These are phyloP conservation scores for Dryas drummondii DNA, from an alignment of 306 rosid species.

Conservation along the genomic window DNA sequence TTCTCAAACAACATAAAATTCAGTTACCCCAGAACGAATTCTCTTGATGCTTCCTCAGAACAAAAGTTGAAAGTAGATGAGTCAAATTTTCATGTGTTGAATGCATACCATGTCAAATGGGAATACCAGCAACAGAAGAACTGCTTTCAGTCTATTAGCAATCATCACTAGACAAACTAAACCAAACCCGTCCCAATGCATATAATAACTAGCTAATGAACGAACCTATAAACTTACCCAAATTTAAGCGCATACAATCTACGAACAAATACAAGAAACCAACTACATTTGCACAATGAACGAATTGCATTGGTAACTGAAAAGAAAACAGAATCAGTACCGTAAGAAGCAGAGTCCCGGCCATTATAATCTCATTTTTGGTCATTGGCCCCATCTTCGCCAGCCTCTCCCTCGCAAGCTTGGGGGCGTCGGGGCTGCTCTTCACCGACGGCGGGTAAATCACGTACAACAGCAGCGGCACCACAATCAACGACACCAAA, in stretches of 20 bases:
- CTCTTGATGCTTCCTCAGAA: background rate
- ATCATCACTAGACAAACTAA: background rate
- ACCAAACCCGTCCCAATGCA: no score
- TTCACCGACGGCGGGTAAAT: slow-evolving; percentile 86
- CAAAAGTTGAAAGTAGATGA: background rate
- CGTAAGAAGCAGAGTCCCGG: slow-evolving; percentile 84
- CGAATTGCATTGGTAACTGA: background rate
- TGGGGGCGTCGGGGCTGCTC: slow-evolving; percentile 91
- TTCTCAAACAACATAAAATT: background rate
- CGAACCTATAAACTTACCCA: background rate
- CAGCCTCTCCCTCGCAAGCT: slow-evolving; percentile 84
- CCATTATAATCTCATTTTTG: slow-evolving; percentile 77
- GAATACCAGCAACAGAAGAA: background rate
- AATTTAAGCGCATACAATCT: background rate
- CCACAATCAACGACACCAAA: slow-evolving; percentile 74
- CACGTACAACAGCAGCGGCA: slow-evolving; percentile 75
- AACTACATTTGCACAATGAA: background rate
- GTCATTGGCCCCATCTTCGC: slow-evolving; percentile 90
- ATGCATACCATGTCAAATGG: background rate
- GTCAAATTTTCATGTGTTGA: background rate
- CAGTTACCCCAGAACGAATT: background rate
- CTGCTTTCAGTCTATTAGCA: background rate
- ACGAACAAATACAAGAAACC: background rate
- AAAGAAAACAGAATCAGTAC: slow-evolving; percentile 31
- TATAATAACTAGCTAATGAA: background rate